Evolutionary conservation across 768 basidiomycete genomes (phyloP).

Genomic region (Suillus tomentosus): DNA sequence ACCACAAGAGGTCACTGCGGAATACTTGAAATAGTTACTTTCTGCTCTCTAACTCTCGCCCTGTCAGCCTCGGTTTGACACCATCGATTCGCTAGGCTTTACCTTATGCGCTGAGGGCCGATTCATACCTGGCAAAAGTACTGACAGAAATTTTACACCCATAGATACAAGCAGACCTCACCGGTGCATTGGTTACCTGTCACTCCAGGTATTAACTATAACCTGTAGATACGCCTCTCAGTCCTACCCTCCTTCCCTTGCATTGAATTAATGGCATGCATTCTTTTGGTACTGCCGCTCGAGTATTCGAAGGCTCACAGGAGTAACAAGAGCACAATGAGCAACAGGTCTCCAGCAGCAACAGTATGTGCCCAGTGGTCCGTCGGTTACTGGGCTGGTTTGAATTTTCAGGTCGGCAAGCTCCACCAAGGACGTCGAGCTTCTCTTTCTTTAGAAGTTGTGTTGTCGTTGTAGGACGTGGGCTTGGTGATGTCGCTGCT

Average conservation of each 20-base stretch:
- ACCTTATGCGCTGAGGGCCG: not conserved
- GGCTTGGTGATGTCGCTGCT: conserved; percentile 50
- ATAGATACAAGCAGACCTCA: conserved; percentile 14
- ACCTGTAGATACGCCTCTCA: not conserved
- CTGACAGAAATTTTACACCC: conserved; percentile 17
- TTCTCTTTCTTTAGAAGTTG: conserved; percentile 33
- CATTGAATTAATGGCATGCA: not conserved
- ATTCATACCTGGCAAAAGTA: not conserved
- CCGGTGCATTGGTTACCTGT: not conserved
- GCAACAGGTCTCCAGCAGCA: not conserved
- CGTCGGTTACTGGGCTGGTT: not conserved
- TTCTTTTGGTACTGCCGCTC: not conserved
- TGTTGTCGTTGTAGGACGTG: conserved; percentile 47
- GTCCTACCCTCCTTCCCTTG: not conserved
- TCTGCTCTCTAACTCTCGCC: not conserved
- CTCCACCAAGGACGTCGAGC: conserved; percentile 30
- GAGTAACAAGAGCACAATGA: not conserved
- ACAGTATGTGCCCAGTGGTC: not conserved
- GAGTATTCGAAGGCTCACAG: not conserved
- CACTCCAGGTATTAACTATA: conserved; percentile 14
- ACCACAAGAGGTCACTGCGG: not conserved
- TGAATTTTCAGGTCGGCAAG: conserved; percentile 7
- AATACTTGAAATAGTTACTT: not conserved
- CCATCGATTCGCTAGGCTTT: not conserved
- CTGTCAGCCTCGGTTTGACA: not conserved